Base-by-base conservation (phyloP, 1,139 yeast genomes). In the Pichia cactophila region DNA sequence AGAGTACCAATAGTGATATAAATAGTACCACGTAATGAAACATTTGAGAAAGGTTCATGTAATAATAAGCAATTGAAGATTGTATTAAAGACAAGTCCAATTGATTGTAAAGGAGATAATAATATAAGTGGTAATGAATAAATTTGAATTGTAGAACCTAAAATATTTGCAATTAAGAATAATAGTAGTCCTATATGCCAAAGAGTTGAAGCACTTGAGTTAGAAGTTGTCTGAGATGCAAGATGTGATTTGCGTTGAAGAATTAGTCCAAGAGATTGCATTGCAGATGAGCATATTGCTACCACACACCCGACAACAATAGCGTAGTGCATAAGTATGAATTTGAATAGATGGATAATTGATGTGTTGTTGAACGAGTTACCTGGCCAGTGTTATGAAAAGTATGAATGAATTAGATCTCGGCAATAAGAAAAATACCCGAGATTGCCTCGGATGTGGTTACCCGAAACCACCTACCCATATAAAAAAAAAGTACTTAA, bases 41-140 rank as follows among this genome's bases (percentile, higher is more conserved):
- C 70, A 39, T 59, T 57, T 2, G 92, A 82, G 64, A 86, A 85
- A 0, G 72, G 71, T 61, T 89, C 96, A 16, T 81, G 74, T 11
- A 88, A 75, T 20, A 89, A 65, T 28, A 86, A 56, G 28, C 85
- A 64, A 45, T 95, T 86, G 58, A 89, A 84, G 10, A 86, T 66
- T 1, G 94, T 80, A 65, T 89, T 89, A 71, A 89, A 88, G 3
- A 88, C 90, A 36, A 89, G 73, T 0, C 96, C 96, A 16, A 84
- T 81, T 33, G 95, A 89, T 64, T 89, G 96, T 46, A 89, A 68
- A 0, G 96, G 96, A 36, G 90, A 82, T 50, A 88, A 66, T 3
- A 89, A 76, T 45, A 88, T 84, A 53, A 89, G 70, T 0, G 96
- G 96, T 42, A 89, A 70, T 1, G 96, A 85, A 2, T 94, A 79